Evolutionary conservation across 352 stramenopile species (phyloP), one percentile per base, ranked within the genome.

Genomic region (Globisporangium paroecandrum): DNA sequence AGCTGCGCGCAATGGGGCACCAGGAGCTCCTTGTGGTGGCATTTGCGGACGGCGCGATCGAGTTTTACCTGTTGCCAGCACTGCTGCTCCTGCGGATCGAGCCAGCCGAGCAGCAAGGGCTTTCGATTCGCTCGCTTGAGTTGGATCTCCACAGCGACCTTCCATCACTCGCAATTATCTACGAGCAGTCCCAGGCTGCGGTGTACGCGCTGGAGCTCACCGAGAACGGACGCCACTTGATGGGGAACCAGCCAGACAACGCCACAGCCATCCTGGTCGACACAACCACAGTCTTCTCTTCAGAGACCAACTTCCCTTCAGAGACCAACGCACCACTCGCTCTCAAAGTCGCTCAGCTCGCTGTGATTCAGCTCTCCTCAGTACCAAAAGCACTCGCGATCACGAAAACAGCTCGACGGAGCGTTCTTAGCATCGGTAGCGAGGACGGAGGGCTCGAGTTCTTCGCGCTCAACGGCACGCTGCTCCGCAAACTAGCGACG

Each of bases 381-480:
- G 67, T 3, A 72, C 58, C 64, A 7, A 61, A 34, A 12, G 69
- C 69, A 0, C 49, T 73, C 3, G 38, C 58, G 2, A 64, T 79
- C 34, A 57, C 64, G 3, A 70, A 72, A 10, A 68, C 68, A 0
- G 7, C 66, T 1, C 53, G 72, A 13, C 72, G 74, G 3, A 78
- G 69, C n/a, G 38, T 78, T 3, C 27, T 68, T n/a, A 64, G 24
- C 8, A 58, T 81, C 15, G 68, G 65, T 10, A 65, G 58, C 22
- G 64, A 66, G 0, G 60, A 73, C 27, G 53, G 53, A 0, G 62
- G 60, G 3, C 41, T 84, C 0, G 32, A 41, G 7, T 79, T 89
- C 32, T 68, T 83, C 25, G 66, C 79, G 0, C 29, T 73, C 5
- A 91, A 91, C 56, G 81, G 83, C 15, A 83, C 79, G 4, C 63